Conservation (phyloP, 2,329 filamentous ascomycete genomes). For the Penicillium sp. region DNA sequence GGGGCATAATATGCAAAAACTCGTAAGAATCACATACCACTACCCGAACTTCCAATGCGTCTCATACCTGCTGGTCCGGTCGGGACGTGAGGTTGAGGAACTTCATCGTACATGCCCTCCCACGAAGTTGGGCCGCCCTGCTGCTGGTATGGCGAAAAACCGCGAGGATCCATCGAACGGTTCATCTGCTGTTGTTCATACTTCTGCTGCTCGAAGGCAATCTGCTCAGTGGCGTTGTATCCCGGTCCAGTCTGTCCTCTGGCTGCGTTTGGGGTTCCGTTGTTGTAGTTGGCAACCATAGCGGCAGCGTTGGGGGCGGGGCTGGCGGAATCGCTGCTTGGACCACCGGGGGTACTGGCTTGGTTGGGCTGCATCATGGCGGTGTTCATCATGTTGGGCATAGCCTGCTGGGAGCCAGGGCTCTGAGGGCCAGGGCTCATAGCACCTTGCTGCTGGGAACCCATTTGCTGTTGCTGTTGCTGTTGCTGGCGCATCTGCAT, state of each 20-base stretch:
- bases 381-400: conserved; percentile 62
- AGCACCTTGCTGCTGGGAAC: conserved; percentile 43
- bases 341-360: conserved; percentile 21
- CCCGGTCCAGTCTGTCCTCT: conserved; percentile 45
- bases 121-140: conserved; percentile 74
- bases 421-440: conserved; percentile 39
- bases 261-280: conserved; percentile 19
- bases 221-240: conserved; percentile 69
- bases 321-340: conserved; percentile 34
- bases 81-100: conserved; percentile 72
- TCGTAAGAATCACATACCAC: conserved; percentile 39
- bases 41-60: conserved; percentile 41
- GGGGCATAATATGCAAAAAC: background rate
- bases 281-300: conserved; percentile 42
- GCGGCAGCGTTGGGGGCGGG: conserved; percentile 52
- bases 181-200: conserved; percentile 67
- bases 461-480: conserved; percentile 57
- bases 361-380: conserved; percentile 62
- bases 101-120: conserved; percentile 98
- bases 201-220: conserved; percentile 74
- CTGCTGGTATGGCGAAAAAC: conserved; percentile 46
- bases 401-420: conserved; percentile 53
- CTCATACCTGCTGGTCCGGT: conserved; percentile 51
- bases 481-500: conserved; percentile 45
- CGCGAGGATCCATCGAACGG: conserved; percentile 47